Evolutionary conservation across 768 basidiomycete genomes (phyloP).

Genomic region (Postia placenta): DNA sequence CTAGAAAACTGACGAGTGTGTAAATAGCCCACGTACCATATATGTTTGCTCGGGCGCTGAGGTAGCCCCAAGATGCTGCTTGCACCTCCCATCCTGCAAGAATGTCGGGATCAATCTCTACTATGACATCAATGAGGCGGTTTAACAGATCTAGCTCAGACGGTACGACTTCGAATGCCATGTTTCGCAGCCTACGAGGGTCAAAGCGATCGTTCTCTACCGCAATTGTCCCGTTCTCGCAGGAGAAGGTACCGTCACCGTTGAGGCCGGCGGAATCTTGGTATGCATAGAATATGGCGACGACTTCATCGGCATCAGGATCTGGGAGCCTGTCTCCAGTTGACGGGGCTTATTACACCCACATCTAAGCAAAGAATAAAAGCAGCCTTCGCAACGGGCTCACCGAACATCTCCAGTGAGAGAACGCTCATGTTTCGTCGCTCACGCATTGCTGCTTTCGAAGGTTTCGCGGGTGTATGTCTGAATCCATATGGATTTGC

Average conservation of each 20-base stretch:
- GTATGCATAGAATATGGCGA: conserved; percentile 68
- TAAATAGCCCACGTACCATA: conserved; percentile 41
- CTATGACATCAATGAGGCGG: conserved; percentile 61
- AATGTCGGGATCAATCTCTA: conserved; percentile 85
- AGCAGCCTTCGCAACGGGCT: conserved; percentile 17
- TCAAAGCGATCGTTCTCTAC: conserved; percentile 36
- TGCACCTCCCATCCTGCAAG: conserved; percentile 92
- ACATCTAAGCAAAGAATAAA: neutral
- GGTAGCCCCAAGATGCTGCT: conserved; percentile 84
- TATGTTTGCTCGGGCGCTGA: conserved; percentile 55
- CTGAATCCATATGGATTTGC: conserved; percentile 63
- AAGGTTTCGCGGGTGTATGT: conserved; percentile 41
- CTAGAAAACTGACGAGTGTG: neutral
- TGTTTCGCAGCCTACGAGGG: conserved; percentile 35
- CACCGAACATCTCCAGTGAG: conserved; percentile 83
- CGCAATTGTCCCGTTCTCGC: conserved; percentile 47
- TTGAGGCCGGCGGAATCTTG: conserved; percentile 40
- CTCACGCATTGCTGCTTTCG: conserved; percentile 41
- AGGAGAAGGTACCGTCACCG: conserved; percentile 27
- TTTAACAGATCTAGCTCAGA: conserved; percentile 82
- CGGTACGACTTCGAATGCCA: conserved; percentile 46
- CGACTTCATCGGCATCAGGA: conserved; percentile 58
- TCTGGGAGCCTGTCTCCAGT: conserved; percentile 54
- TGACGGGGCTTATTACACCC: conserved; percentile 45
- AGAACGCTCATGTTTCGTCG: conserved; percentile 73